Conservation (phyloP, 495 filamentous ascomycete species). For the Beverwykella pulmonaria region DNA sequence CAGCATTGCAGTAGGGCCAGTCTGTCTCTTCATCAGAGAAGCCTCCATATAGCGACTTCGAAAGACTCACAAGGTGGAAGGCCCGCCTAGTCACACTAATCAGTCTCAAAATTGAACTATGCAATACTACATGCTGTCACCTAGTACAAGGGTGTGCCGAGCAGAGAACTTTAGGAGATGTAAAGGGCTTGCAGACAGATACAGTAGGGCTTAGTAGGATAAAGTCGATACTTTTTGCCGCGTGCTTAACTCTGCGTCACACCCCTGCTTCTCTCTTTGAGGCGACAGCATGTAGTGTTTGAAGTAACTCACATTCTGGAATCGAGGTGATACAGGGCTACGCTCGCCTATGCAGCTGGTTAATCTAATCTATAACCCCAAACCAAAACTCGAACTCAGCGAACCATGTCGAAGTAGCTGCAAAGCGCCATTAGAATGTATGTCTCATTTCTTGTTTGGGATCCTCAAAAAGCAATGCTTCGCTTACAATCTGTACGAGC, state of each 20-base stretch:
- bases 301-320: slow-evolving; percentile 67
- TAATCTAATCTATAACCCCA: background rate
- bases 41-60: background rate
- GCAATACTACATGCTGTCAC: too few species aligned
- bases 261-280: too few species aligned
- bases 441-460: background rate
- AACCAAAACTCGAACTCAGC: background rate
- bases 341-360: slow-evolving; percentile 63
- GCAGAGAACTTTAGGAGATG: too few species aligned
- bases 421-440: background rate
- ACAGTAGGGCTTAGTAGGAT: too few species aligned
- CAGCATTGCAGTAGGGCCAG: slow-evolving; percentile 91
- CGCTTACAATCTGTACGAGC: slow-evolving; percentile 77
- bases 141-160: too few species aligned
- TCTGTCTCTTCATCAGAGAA: slow-evolving; percentile 51
- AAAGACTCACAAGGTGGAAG: slow-evolving; percentile 63
- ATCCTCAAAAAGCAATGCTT: background rate
- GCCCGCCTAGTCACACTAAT: slow-evolving; percentile 61
- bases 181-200: too few species aligned
- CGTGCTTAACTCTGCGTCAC: background rate
- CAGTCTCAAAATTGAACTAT: background rate
- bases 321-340: slow-evolving; percentile 80
- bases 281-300: too few species aligned
- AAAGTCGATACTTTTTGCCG: too few species aligned
- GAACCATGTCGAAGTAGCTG: slow-evolving; percentile 82